phyloP scores from a whole-genome alignment of 805 yeast genomes.

The Limtongia smithiae region DNA sequence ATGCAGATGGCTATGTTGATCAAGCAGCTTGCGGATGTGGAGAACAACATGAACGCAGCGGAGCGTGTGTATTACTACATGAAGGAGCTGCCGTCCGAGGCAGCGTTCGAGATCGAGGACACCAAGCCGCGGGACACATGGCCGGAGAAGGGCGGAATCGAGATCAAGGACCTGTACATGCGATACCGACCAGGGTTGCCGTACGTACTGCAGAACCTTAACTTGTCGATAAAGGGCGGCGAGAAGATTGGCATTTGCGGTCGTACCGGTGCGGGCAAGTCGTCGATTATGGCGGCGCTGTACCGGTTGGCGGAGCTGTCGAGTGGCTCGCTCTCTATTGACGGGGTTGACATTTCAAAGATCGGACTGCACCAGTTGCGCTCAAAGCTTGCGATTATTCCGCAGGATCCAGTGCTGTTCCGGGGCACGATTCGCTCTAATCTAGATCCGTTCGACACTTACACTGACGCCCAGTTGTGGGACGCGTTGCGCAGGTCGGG shows the following conservation, averaged over 20 bases:
- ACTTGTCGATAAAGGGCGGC: constrained; percentile 48
- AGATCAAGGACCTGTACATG: constrained; percentile 54
- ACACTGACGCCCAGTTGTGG: constrained; percentile 61
- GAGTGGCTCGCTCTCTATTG: constrained; percentile 56
- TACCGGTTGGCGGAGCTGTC: constrained; percentile 63
- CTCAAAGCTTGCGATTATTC: constrained; percentile 73
- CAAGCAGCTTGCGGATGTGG: constrained; percentile 65
- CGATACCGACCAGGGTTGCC: constrained; percentile 66
- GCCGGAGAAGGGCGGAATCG: constrained; percentile 62
- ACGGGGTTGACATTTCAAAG: constrained; percentile 60
- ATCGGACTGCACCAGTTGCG: constrained; percentile 69
- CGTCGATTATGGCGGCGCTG: constrained; percentile 68
- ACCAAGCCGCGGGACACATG: constrained; percentile 50
- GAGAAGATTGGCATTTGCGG: constrained; percentile 86
- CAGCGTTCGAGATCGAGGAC: constrained; percentile 49
- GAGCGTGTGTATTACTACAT: constrained; percentile 71
- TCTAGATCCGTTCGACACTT: constrained; percentile 67
- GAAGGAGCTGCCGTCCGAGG: constrained; percentile 61
- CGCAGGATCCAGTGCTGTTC: constrained; percentile 85
- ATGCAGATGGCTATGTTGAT: constrained; percentile 53
- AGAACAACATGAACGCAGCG: constrained; percentile 72
- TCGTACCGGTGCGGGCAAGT: constrained; percentile 87
- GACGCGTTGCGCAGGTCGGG: constrained; percentile 60
- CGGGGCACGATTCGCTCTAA: constrained; percentile 73
- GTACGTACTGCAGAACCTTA: constrained; percentile 56